phyloP scores from a whole-genome alignment of 2,329 filamentous ascomycete genomes.

The Fonsecaea pugnacius region DNA sequence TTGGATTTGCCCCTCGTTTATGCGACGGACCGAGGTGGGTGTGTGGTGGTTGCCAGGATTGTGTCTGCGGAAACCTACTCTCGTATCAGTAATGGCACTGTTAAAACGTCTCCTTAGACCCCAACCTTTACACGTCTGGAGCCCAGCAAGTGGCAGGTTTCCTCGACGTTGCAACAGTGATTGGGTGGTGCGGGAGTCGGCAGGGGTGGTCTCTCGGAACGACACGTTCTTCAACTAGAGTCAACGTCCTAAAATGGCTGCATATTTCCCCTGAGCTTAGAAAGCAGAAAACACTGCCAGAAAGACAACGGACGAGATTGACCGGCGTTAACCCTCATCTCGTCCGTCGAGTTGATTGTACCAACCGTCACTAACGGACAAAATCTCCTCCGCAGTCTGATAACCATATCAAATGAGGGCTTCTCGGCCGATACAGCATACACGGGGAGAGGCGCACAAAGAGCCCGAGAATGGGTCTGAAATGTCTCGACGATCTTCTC shows the following conservation, averaged over 20 bases:
- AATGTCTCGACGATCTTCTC: background rate
- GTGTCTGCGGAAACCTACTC: slow-evolving; percentile 1
- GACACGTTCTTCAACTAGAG: background rate
- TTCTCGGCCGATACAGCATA: background rate
- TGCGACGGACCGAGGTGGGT: background rate
- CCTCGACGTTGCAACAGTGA: background rate
- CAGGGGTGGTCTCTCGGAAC: background rate
- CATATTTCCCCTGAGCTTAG: background rate
- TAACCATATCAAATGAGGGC: background rate
- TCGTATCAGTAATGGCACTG: background rate
- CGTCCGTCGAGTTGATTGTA: background rate
- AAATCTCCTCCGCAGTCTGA: background rate
- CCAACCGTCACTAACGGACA: background rate
- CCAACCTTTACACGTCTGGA: background rate
- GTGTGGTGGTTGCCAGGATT: too few species aligned
- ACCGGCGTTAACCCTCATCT: too few species aligned
- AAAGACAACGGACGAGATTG: too few species aligned
- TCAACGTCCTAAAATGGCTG: background rate
- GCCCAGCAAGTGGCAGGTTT: background rate
- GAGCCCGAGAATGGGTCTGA: background rate
- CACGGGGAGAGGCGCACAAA: background rate
- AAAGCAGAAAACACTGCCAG: background rate
- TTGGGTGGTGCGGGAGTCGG: background rate
- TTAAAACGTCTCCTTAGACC: background rate
- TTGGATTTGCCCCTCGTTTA: slow-evolving; percentile 2